Percentiles rank a stretch among this genome's conserved stretches.
Conservation (phyloP, 176 grass and related monocot genomes). For the Oryza coarctata region DNA sequence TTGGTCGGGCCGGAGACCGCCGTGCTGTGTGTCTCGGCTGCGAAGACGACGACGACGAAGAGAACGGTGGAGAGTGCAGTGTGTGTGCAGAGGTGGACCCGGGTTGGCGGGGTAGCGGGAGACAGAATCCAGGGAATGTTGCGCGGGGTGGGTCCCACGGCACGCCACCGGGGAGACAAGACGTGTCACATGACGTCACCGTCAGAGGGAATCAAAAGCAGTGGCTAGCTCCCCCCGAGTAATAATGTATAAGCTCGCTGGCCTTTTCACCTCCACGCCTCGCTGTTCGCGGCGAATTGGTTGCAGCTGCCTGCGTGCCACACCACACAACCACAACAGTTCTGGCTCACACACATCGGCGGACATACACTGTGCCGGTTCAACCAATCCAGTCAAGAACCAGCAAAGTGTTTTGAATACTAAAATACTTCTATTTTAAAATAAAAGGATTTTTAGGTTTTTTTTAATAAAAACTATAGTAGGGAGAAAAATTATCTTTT, state of each 20-base stretch:
- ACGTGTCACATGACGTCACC: slow-evolving; percentile 53
- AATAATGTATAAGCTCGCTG: slow-evolving; percentile 27
- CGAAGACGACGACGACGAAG: slow-evolving; percentile 12
- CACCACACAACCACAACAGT: slow-evolving; percentile 30
- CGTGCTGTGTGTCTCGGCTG: neutral
- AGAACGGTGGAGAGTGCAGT: neutral
- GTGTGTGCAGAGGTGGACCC: neutral
- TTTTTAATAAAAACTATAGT: no score
- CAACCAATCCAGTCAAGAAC: no score
- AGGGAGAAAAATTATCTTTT: no score
- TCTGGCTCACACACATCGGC: no score
- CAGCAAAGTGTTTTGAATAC: no score
- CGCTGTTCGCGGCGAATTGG: slow-evolving; percentile 17
- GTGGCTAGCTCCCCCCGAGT: neutral
- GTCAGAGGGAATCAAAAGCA: neutral
- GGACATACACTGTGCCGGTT: no score
- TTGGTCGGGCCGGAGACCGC: neutral
- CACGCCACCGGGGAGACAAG: slow-evolving; percentile 40
- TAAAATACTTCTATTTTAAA: no score
- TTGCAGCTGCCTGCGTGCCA: neutral
- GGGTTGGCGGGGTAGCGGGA: neutral
- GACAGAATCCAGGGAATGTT: slow-evolving; percentile 56
- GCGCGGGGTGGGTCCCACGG: neutral
- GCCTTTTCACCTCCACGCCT: slow-evolving; percentile 1
- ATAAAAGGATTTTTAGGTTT: no score